Base-by-base conservation (phyloP, 2,329 filamentous ascomycete genomes). In the Scedosporium dehoogii region DNA sequence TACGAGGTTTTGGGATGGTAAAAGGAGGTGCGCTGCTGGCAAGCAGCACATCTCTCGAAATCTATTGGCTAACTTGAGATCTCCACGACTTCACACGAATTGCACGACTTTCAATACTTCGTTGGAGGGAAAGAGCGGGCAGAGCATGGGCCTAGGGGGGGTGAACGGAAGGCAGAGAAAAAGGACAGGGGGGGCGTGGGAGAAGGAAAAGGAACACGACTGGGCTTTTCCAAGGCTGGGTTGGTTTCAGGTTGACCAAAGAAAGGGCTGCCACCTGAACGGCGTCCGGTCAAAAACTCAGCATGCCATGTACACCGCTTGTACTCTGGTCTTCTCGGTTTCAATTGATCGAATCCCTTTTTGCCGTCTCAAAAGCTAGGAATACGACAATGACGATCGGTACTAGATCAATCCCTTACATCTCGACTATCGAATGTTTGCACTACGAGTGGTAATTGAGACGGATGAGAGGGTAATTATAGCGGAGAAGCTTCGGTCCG, bases 211-310 rank as follows among this genome's bases (percentile, higher is more conserved):
- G 44, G 44, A 48, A 21, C 44, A n/a, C 44, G 44, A 48, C 44
- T 18, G 44, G 44, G 18, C 16, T 48, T 21, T 55, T 21, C 59
- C 16, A 62, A 46, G 51, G 51, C 60, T 62, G 60, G 60, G 18
- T 58, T 46, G 51, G 60, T 62, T 62, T 62, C 60, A 62, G 60
- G 60, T 62, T 57, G 60, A 53, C 21, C 60, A 53, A 46, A 46
- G 33, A 38, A 38, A 27, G 23, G 14, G 33, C 48, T 44, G 60
- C 60, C 59, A 60, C 59, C 60, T 58, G 60, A 62, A 33, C 60
- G 60, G 60, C 51, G 57, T 16, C 10, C 42, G 6, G 23, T 55
- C 23, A 14, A 55, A 16, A 10, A 25, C 6, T 23, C 18, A 55
- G 51, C 12, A 23, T 25, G 21, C 51, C n/a, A 48, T 14, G 51